These are phyloP conservation scores for Saturnispora quitensis DNA, from an alignment of 805 yeast species.

Conservation along the genomic window DNA sequence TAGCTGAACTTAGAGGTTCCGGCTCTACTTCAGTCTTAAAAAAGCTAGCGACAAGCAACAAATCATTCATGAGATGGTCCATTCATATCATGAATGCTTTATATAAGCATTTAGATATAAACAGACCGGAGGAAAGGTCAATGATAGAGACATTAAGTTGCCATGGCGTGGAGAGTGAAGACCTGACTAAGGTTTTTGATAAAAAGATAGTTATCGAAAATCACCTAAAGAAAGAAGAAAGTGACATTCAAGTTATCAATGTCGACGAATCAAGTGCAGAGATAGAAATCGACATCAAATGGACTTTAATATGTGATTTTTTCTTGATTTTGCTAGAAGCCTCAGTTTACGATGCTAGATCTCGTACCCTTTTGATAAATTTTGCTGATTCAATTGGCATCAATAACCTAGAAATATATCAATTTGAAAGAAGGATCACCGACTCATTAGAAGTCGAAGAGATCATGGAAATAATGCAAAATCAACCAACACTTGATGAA, in stretches of 20 bases:
- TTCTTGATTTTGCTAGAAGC: conserved; percentile 74
- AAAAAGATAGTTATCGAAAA: conserved; percentile 36
- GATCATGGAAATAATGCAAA: conserved; percentile 24
- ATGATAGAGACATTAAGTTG: conserved; percentile 83
- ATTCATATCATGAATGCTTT: conserved; percentile 58
- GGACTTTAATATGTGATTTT: conserved; percentile 91
- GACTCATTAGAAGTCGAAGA: conserved; percentile 82
- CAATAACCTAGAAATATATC: conserved; percentile 58
- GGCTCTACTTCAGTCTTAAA: conserved; percentile 47
- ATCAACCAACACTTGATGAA: conserved; percentile 62
- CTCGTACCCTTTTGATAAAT: conserved; percentile 63
- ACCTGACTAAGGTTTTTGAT: conserved; percentile 55
- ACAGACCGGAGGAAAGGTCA: conserved; percentile 54
- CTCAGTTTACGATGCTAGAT: conserved; percentile 82
- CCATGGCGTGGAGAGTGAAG: conserved; percentile 73
- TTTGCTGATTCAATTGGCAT: conserved; percentile 61
- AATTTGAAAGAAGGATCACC: conserved; percentile 84
- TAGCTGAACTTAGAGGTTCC: conserved; percentile 52
- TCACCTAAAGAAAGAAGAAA: conserved; percentile 30
- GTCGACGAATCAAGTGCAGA: conserved; percentile 19
- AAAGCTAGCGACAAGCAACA: conserved; percentile 57
- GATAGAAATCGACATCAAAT: conserved; percentile 69
- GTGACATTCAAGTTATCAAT: conserved; percentile 15
- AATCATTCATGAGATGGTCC: conserved; percentile 80
- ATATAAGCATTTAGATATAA: conserved; percentile 72